Base-by-base conservation (phyloP, 305 asterid genomes). In the Fraxinus ornus region DNA sequence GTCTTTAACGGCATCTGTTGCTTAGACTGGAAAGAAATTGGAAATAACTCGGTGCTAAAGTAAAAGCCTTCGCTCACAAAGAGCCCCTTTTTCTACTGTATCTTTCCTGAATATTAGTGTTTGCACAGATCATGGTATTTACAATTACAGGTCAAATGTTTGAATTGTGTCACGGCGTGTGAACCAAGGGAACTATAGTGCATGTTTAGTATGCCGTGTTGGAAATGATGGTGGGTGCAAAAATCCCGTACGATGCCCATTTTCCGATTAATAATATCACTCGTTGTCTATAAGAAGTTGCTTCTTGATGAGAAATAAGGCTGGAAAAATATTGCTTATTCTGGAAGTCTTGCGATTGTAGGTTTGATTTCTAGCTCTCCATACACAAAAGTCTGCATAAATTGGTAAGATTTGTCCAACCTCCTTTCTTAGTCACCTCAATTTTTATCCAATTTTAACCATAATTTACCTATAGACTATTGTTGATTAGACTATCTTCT, bases 331-430 rank as follows among this genome's bases (percentile, higher is more conserved):
- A 30, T 85, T 74, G 60, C 88, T 83, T 90, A 80, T 66, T 74
- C 12, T 73, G 74, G 76, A 80, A 81, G 89, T 80, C 83, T 32
- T 35, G 76, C 78, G 19, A 10, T 22, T 83, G 85, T 82, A 87
- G 95, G 93, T 91, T 85, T 88, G 92, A 86, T 87, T 91, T 88
- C 39, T 39, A 68, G 80, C 55, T 55, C 47, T 76, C 30, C 62
- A 26, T 57, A 78, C 77, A 71, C 78, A 79, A 86, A 57, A 79
- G 79, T 75, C 81, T 78, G 73, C 86, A 76, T 84, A 81, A 88
- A 87, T 89, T 89, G 90, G 91, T 91, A 86, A 83, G 66, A 70
- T 79, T 83, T 41, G 90, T 86, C 86, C 91, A 90, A 89, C 94
- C 86, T 85, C 80, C 88, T 81, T 52, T 76, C 64, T 71, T 35